phyloP scores from a whole-genome alignment of 2,329 filamentous ascomycete genomes.

The Eutypa lata region DNA sequence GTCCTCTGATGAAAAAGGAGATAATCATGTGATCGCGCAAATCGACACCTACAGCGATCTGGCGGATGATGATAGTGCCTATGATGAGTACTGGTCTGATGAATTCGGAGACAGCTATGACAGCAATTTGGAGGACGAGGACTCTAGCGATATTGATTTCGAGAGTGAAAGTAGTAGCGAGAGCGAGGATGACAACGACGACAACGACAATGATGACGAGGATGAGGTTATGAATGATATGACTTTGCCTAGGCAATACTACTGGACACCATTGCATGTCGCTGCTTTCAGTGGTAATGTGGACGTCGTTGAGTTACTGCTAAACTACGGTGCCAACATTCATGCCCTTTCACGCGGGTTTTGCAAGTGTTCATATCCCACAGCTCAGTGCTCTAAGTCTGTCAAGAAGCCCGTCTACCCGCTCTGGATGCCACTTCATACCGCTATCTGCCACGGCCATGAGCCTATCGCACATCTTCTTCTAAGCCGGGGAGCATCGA shows the following conservation, averaged over 20 bases:
- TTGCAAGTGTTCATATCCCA: conserved; percentile 11
- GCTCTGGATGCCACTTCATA: conserved; percentile 19
- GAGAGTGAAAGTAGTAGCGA: not conserved
- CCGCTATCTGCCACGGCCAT: conserved; percentile 16
- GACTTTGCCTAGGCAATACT: conserved; percentile 4
- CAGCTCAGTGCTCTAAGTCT: not conserved
- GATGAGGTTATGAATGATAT: not conserved
- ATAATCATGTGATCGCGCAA: not conserved
- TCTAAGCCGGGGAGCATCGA: conserved; percentile 17
- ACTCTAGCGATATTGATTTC: not conserved
- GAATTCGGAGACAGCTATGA: no score
- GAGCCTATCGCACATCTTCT: conserved; percentile 14
- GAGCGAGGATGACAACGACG: not conserved
- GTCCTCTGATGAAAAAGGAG: not conserved
- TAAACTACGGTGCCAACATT: conserved; percentile 17
- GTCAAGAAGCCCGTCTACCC: not conserved
- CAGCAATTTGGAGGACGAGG: not conserved
- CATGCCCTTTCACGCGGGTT: conserved; percentile 12
- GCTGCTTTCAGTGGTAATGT: conserved; percentile 16
- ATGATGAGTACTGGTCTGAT: not conserved
- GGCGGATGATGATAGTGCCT: not conserved
- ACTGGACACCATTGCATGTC: conserved; percentile 20
- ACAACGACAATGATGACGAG: not conserved
- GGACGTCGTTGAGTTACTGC: conserved; percentile 14
- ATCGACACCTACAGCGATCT: not conserved